These are phyloP conservation scores for Hygrocybe coccinea DNA, from an alignment of 768 basidiomycete genomes.

Conservation along the genomic window DNA sequence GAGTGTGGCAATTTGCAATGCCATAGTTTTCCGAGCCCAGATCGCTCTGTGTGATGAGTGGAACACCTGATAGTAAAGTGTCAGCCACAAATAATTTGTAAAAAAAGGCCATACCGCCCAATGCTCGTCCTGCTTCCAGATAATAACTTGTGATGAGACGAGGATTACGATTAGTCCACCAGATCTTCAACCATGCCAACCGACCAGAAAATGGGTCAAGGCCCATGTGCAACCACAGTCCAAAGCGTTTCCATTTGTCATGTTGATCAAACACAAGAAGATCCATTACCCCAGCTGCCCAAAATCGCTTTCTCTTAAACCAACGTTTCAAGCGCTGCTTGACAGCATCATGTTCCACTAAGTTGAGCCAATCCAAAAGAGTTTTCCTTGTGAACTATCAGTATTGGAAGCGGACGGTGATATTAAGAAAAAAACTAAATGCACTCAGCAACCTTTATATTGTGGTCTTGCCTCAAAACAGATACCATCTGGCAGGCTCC, in stretches of 20 bases:
- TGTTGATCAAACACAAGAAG: constrained; percentile 39
- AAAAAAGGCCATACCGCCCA: constrained; percentile 12
- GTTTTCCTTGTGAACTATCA: too few species aligned
- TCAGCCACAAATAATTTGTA: constrained; percentile 25
- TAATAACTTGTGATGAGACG: constrained; percentile 33
- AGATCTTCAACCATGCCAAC: constrained; percentile 36
- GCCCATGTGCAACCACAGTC: constrained; percentile 30
- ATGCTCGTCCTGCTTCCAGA: constrained; percentile 21
- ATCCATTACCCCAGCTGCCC: constrained; percentile 40
- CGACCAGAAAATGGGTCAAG: constrained; percentile 34
- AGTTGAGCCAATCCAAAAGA: background rate
- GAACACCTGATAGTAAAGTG: constrained; percentile 34
- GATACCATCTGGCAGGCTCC: constrained; percentile 7
- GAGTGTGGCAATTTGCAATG: constrained; percentile 43
- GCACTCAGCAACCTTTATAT: constrained; percentile 14
- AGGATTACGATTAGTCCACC: constrained; percentile 41
- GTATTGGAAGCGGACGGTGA: too few species aligned
- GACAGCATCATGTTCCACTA: constrained; percentile 16
- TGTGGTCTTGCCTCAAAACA: constrained; percentile 1
- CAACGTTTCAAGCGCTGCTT: constrained; percentile 9
- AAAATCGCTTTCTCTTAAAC: constrained; percentile 30
- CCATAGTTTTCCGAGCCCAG: constrained; percentile 41
- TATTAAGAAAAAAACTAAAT: too few species aligned
- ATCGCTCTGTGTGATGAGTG: constrained; percentile 43
- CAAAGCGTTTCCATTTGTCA: constrained; percentile 43